Evolutionary conservation across 2,329 filamentous ascomycete genomes (phyloP), one percentile per base, ranked within the genome.

Genomic region (Diaporthe nobilis): DNA sequence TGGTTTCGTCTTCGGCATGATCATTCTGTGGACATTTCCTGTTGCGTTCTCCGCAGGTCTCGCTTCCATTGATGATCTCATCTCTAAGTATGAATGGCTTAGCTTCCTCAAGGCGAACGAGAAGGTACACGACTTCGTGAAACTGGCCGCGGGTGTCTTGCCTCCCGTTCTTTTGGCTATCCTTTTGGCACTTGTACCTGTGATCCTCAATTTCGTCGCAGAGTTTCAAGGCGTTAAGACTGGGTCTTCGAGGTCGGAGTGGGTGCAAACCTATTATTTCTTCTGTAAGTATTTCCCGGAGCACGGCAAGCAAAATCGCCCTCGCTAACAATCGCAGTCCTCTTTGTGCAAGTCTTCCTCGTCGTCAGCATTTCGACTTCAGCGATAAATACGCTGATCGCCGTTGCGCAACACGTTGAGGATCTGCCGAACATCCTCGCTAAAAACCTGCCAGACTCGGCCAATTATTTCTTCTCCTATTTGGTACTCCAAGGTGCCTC

Each of bases 381-480:
- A 3, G 90, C 91, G 0, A 87, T 96, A 58, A 86, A 91, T 25
- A 87, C 90, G n/a, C 82, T 97, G 15, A 87, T 93, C 4, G 84
- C 90, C 49, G 85, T 90, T 37, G 79, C 89, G 10, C 81, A 85
- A 13, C 88, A 94, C 61, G 92, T 95, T 10, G 85, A 87, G n/a
- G 89, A 88, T 51, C 90, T 97, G 75, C 91, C 97, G 0, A 84
- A 91, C 25, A 88, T 94, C 0, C 86, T 99, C 39, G 96, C 96
- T 0, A 83, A 87, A 15, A 97, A 96, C 76, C 86, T 99, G 7
- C 97, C 97, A 2, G 94, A 92, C 79, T 93, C 96, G 0, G 94
- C 95, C 79, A 98, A 98, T 82, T 99, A 98, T 84, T 99, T 98
- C 87, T 98, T 98, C 88, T 96, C 95, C 1, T 99, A 99, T 89